These are phyloP conservation scores for Incumbomyces delicatus DNA, from an alignment of 2,329 filamentous ascomycete genomes.

Conservation along the genomic window DNA sequence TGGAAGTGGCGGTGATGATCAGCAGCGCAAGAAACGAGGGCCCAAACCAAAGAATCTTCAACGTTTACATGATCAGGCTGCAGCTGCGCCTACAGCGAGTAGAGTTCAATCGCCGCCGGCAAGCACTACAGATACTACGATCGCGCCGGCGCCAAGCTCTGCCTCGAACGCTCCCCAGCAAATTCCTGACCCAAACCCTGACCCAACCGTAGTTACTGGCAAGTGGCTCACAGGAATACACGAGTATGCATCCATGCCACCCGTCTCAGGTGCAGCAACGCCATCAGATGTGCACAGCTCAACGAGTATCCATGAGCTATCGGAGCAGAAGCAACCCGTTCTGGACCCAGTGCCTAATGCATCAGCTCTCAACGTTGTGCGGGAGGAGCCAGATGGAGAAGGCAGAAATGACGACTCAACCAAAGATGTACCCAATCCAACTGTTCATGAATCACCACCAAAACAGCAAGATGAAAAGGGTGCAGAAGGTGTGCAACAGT, in stretches of 20 bases:
- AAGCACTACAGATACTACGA: not conserved
- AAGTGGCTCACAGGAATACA: slow-evolving; percentile 28
- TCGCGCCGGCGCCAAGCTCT: not conserved
- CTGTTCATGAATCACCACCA: too few relatives aligned
- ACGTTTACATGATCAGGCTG: not conserved
- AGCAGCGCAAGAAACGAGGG: slow-evolving; percentile 18
- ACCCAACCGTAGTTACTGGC: not conserved
- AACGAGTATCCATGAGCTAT: not conserved
- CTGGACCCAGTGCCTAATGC: not conserved
- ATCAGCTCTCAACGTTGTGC: too few relatives aligned
- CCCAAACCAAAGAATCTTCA: slow-evolving; percentile 16
- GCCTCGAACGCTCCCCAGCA: not conserved
- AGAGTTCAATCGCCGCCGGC: not conserved
- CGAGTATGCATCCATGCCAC: slow-evolving; percentile 28
- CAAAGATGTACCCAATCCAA: too few relatives aligned
- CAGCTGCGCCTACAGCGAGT: not conserved
- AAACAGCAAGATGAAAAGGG: too few relatives aligned
- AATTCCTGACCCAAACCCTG: not conserved
- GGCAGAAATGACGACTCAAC: too few relatives aligned
- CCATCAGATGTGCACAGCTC: not conserved
- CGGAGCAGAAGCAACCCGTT: not conserved
- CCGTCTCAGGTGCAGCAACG: not conserved
- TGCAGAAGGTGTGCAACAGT: too few relatives aligned
- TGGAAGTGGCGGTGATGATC: not conserved
- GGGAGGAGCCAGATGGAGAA: not conserved